Evolutionary conservation across 176 grass and related monocot genomes (phyloP).

Genomic region (Avena sativa): DNA sequence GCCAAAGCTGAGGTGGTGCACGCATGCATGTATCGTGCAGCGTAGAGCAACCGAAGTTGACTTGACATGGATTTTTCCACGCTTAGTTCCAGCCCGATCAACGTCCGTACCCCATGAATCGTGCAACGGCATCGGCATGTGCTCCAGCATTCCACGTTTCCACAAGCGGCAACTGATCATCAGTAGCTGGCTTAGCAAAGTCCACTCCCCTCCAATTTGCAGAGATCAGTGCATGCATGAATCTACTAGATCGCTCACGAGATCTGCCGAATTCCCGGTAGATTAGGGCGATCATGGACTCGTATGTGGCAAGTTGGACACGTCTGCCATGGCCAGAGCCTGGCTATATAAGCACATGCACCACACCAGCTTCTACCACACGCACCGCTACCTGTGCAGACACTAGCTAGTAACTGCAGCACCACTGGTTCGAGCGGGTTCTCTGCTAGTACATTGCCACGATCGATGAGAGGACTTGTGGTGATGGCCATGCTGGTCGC

Average conservation of each 20-base stretch:
- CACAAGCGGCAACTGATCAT: neutral
- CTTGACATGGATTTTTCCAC: slow-evolving; percentile 12
- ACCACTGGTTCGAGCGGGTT: neutral
- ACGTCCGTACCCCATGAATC: neutral
- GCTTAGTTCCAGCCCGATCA: neutral
- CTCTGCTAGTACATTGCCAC: neutral
- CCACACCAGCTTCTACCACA: neutral
- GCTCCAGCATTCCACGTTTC: neutral
- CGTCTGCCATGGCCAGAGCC: neutral
- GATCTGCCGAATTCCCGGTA: neutral
- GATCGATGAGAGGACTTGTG: slow-evolving; percentile 15
- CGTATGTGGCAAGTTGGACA: neutral
- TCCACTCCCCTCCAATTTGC: neutral
- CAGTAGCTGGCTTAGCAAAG: neutral
- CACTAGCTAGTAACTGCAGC: neutral
- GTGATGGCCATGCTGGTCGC: neutral
- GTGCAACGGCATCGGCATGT: slow-evolving; percentile 8
- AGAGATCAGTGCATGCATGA: neutral
- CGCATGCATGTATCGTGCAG: neutral
- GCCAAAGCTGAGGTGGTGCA: slow-evolving; percentile 5
- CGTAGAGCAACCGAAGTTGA: neutral
- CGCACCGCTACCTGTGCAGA: neutral
- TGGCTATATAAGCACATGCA: slow-evolving; percentile 14
- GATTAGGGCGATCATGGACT: neutral
- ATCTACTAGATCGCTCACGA: neutral